Base-by-base conservation (phyloP, 441 rosid genomes). In the Pelargonium citronellum region DNA sequence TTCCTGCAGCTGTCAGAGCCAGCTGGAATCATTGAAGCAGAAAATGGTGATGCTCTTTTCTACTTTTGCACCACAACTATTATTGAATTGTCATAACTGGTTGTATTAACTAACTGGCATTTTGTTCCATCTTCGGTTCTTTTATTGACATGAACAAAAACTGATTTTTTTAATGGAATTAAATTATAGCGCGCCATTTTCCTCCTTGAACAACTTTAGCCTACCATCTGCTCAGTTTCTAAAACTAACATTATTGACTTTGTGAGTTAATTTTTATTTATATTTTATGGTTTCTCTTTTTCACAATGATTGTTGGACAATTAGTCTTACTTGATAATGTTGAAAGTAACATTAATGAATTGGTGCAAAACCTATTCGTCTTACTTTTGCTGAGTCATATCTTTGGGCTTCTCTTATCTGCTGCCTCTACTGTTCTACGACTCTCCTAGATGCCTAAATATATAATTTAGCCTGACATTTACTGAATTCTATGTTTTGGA, bases 1-100 rank as follows among this genome's bases (percentile, higher is more conserved):
- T 73, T 79, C 71, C 67, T 82, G 79, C 85, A 95, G 97, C 91
- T 95, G 69, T 94, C 99, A 11, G 99, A 94, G 76, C 99, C 97
- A 67, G 81, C 97, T 65, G 99, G 97, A 75, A 87, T 94, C 66
- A 72, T 84, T 61, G 87, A 87, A 77, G 91, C 87, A 62, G 90
- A 81, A 81, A 85, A 87, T 49, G 97, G 99, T 90, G 77, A 82
- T 60, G 72, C 7, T 74, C 74, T 77, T 77, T 67, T 34, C 69
- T 44, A 17, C 19, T 68, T 53, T 61, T 69, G 69, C 70, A 44
- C 55, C 70, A 51, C 55, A 15, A 57, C 20, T 22, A 60, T 0
- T 37, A 7, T 2, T 60, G 64, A 60, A 60, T 60, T 22, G 64
- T 60, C 64, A 20, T 60, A 60, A 60, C 2, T 60, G 64, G 64